Evolutionary conservation across 495 filamentous ascomycete species (phyloP), one percentile per base, ranked within the genome.

Genomic region (Oleoguttula mirabilis): DNA sequence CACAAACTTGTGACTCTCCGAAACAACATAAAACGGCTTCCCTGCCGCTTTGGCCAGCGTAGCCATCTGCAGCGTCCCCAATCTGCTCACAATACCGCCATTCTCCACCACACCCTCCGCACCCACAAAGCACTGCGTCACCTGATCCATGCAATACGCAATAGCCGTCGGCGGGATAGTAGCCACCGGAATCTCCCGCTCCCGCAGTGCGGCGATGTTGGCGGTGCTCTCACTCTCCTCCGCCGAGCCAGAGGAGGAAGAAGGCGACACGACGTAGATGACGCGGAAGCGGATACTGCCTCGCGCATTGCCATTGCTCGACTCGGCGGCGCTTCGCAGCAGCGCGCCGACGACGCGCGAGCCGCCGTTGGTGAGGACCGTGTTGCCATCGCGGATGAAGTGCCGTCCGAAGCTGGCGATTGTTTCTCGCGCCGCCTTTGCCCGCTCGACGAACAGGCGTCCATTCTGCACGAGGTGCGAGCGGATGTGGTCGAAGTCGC

Each of bases 71-170:
- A 82, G 86, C 4, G 90, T 95, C 17, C 90, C 90, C 69, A 96
- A 72, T 35, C 87, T 67, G 30, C 77, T 86, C 47, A 98, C 83
- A 42, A 95, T 78, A 20, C 88, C 88, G 14, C 90, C 90, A 59
- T 95, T 92, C 52, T 92, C 84, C 30, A 90, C 83, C 15, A 95
- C 84, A 34, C 82, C 86, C 52, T 98, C 90, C n/a, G 87, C 84
- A 36, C 90, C 90, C 11, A 92, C 83, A 36, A 98, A 77, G 0
- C 88, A 79, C 52, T 88, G 71, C 54, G 81, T 73, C 8, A 85
- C 72, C 60, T 80, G 81, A n/a, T 71, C 73, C 45, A 96, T 76
- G n/a, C 81, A 71, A 52, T 90, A 87, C 8, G 82, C 86, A 2
- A 90, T 80, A 0, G 86, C 86, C 16, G 77, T 76, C 45, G 82